Conservation (phyloP, 2,329 filamentous ascomycete genomes). For the Emmonsiellopsis sp. region DNA sequence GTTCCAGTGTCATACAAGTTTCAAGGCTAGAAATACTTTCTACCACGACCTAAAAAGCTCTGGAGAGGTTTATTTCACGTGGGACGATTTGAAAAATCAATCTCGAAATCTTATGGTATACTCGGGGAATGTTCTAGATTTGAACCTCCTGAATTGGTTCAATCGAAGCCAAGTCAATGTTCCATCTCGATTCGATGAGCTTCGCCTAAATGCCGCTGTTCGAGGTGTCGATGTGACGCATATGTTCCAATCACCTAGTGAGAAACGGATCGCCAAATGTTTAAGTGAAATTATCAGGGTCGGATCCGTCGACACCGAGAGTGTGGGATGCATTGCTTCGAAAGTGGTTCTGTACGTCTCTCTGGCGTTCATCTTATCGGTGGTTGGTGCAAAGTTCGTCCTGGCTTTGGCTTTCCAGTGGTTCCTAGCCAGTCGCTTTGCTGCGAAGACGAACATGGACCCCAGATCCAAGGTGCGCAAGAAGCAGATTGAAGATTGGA, state of each 20-base stretch:
- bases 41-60: slow-evolving; percentile 57
- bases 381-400: slow-evolving; percentile 78
- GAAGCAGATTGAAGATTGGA: slow-evolving; percentile 95
- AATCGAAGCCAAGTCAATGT: slow-evolving; percentile 69
- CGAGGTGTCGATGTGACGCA: slow-evolving; percentile 84
- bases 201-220: slow-evolving; percentile 62
- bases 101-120: slow-evolving; percentile 90
- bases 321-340: slow-evolving; percentile 92
- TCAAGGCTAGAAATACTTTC: slow-evolving; percentile 59
- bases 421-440: slow-evolving; percentile 85
- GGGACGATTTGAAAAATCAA: slow-evolving; percentile 84
- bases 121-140: slow-evolving; percentile 84
- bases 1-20: slow-evolving; percentile 79
- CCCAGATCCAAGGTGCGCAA: slow-evolving; percentile 75
- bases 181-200: slow-evolving; percentile 68
- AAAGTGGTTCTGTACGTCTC: slow-evolving; percentile 95
- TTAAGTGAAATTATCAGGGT: slow-evolving; percentile 93
- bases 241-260: slow-evolving; percentile 65
- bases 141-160: slow-evolving; percentile 85
- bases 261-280: slow-evolving; percentile 78
- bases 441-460: slow-evolving; percentile 77
- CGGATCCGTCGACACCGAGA: slow-evolving; percentile 89
- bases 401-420: slow-evolving; percentile 89
- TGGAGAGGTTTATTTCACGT: slow-evolving; percentile 92
- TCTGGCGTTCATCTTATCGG: slow-evolving; percentile 79